Evolutionary conservation across 1,284 basidiomycete genomes (phyloP).

Genomic region (Coriolopsis trogii): DNA sequence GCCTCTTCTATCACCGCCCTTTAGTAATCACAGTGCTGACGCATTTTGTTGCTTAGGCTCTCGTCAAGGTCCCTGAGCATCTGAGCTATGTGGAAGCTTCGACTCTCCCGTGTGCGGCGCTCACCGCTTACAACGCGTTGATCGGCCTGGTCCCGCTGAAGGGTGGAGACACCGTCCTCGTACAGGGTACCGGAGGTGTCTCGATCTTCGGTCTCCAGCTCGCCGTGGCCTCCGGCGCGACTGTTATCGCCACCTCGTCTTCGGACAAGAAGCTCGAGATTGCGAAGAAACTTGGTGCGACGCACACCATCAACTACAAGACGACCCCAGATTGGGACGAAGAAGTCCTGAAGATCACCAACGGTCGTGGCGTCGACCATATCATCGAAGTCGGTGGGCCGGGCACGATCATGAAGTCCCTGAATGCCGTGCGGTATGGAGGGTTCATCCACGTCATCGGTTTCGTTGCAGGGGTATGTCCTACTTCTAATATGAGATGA

Average conservation of each 20-base stretch:
- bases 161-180: constrained; percentile 36
- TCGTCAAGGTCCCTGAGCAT: constrained; percentile 38
- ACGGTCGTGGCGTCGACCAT: constrained; percentile 46
- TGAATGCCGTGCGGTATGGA: constrained; percentile 37
- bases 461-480: constrained; percentile 35
- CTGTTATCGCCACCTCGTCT: constrained; percentile 46
- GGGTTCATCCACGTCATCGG: constrained; percentile 46
- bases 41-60: constrained; percentile 17
- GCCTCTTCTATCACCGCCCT: no score
- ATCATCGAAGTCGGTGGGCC: constrained; percentile 47
- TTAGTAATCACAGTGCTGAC: no score
- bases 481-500: neutral
- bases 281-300: constrained; percentile 37
- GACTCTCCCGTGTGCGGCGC: constrained; percentile 34
- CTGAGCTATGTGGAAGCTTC: constrained; percentile 40
- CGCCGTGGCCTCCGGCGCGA: constrained; percentile 42
- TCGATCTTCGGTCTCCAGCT: constrained; percentile 41
- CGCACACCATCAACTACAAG: constrained; percentile 43
- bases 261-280: constrained; percentile 44
- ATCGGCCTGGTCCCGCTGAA: constrained; percentile 35
- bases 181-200: constrained; percentile 45
- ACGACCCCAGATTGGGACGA: constrained; percentile 45
- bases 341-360: constrained; percentile 35
- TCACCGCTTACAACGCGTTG: constrained; percentile 45
- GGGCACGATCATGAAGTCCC: constrained; percentile 42